A percentile compares a stretch with the other conserved stretches of the same genome.
Conservation (phyloP, 306 rosid genomes). For the Quercus agrifolia region DNA sequence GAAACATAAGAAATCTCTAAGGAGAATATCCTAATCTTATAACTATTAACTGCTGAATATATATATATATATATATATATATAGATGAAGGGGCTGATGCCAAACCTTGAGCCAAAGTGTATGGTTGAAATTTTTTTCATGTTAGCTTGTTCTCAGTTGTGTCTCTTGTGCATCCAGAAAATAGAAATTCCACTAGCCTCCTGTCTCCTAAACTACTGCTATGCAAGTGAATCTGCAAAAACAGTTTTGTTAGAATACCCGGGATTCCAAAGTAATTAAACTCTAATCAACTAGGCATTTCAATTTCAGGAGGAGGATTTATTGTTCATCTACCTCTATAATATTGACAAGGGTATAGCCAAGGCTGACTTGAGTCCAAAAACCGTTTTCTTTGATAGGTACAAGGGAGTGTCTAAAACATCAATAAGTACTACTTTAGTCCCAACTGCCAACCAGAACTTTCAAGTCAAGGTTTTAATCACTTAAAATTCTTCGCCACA, state of each 20-base stretch:
- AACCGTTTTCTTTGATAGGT: background rate
- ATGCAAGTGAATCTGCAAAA: background rate
- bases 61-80: no score
- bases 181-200: no score
- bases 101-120: no score
- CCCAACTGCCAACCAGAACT: background rate
- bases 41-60: no score
- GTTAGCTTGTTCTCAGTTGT: no score
- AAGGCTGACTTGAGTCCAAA: background rate
- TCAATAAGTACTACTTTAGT: background rate
- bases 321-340: background rate
- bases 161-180: no score
- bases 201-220: background rate
- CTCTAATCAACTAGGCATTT: background rate
- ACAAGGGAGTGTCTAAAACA: background rate
- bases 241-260: background rate
- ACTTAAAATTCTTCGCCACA: background rate
- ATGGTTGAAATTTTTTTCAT: no score
- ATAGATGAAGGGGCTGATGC: no score
- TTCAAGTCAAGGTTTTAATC: background rate
- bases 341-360: background rate
- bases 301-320: background rate
- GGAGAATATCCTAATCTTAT: no score
- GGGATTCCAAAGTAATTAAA: background rate
- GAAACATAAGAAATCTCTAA: no score